Conservation (phyloP, 2,329 filamentous ascomycete genomes). For the Phaeosphaeriaceae sp. region DNA sequence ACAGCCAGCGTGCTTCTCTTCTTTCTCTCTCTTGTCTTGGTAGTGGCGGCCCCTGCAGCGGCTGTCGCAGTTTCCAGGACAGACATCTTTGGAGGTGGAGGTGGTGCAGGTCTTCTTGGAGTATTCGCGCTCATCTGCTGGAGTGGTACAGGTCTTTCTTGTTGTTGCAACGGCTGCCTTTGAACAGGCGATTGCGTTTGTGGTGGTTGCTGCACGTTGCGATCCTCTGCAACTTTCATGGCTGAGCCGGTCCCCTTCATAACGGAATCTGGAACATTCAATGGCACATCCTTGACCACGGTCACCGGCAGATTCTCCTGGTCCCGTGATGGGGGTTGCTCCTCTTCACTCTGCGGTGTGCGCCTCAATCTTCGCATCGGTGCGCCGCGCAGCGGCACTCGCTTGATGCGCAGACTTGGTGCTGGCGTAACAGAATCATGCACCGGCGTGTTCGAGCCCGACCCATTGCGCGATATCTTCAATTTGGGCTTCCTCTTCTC, state of each 20-base stretch:
- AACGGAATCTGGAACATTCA: constrained; percentile 37
- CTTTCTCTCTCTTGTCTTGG: constrained; percentile 73
- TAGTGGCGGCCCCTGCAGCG: constrained; percentile 78
- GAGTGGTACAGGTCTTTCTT: constrained; percentile 57
- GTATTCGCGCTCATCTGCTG: constrained; percentile 69
- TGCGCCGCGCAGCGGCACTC: constrained; percentile 48
- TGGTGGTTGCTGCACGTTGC: constrained; percentile 27
- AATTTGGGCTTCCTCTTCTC: constrained; percentile 48
- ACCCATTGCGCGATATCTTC: constrained; percentile 45
- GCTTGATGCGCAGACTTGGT: constrained; percentile 48
- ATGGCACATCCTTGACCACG: constrained; percentile 33
- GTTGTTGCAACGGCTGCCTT: constrained; percentile 46
- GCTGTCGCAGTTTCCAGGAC: constrained; percentile 90
- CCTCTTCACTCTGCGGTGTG: constrained; percentile 50
- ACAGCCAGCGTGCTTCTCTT: constrained; percentile 84
- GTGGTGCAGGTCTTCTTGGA: constrained; percentile 77
- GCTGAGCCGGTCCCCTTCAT: constrained; percentile 44
- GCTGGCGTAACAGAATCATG: constrained; percentile 50
- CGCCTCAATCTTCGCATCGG: constrained; percentile 48
- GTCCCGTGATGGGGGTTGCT: constrained; percentile 63
- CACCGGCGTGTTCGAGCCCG: constrained; percentile 47
- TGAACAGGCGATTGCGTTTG: constrained; percentile 39
- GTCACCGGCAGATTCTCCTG: constrained; percentile 78
- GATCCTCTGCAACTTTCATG: constrained; percentile 42
- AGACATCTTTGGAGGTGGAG: constrained; percentile 91